Conservation (phyloP, 2,329 filamentous ascomycete genomes). For the Colletotrichum sidae region DNA sequence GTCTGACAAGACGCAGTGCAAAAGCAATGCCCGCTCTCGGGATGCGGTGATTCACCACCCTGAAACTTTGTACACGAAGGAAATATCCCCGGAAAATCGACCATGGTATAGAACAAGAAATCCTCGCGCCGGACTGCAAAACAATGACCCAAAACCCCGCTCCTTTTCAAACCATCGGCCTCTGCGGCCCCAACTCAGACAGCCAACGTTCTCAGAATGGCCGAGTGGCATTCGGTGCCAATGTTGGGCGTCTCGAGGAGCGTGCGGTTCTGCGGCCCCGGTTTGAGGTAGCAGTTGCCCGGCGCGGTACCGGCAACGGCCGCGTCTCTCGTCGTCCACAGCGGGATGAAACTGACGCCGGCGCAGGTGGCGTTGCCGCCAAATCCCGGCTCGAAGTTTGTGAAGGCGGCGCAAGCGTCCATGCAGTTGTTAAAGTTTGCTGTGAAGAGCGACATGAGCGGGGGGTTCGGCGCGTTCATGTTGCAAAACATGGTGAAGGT, state of each 20-base stretch:
- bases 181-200: neutral
- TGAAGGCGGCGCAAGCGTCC: constrained; percentile 57
- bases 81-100: neutral
- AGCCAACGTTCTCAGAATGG: constrained; percentile 39
- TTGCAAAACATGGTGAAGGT: constrained; percentile 59
- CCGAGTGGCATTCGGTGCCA: constrained; percentile 51
- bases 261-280: constrained; percentile 47
- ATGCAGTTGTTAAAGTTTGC: constrained; percentile 58
- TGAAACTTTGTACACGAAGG: neutral
- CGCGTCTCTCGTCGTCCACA: constrained; percentile 52
- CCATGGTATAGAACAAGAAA: constrained; percentile 19
- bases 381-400: constrained; percentile 20
- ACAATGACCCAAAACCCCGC: neutral
- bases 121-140: neutral
- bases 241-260: constrained; percentile 46
- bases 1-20: neutral
- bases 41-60: neutral
- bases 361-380: constrained; percentile 44
- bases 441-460: constrained; percentile 55
- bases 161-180: neutral
- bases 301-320: constrained; percentile 50
- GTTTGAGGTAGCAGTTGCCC: constrained; percentile 60
- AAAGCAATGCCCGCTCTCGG: neutral
- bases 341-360: constrained; percentile 54
- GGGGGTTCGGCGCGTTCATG: constrained; percentile 50